Evolutionary conservation across 257 asterid species (phyloP).

Genomic region (Rubia yunnanensis): DNA sequence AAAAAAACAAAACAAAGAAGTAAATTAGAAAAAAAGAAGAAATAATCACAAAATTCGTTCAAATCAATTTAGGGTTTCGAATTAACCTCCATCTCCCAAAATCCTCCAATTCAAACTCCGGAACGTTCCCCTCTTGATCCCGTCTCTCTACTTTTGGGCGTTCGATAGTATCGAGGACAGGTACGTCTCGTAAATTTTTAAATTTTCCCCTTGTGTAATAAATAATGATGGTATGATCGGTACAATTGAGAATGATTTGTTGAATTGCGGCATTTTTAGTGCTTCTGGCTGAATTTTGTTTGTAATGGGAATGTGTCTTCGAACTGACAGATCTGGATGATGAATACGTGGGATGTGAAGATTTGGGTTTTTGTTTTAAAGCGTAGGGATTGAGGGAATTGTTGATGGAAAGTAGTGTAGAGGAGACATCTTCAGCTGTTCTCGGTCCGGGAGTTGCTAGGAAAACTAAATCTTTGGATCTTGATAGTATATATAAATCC

Average conservation of each 20-base stretch:
- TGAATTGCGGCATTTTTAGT: slow-evolving; percentile 11
- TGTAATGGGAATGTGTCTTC: slow-evolving; percentile 6
- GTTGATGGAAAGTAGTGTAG: slow-evolving; percentile 69
- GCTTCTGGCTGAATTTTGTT: slow-evolving; percentile 5
- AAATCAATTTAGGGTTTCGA: slow-evolving; percentile 56
- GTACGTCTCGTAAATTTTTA: slow-evolving; percentile 18
- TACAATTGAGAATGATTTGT: slow-evolving; percentile 1
- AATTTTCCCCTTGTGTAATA: not conserved
- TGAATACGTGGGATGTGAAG: slow-evolving; percentile 28
- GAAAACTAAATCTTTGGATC: slow-evolving; percentile 83
- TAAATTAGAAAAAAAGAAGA: slow-evolving; percentile 11
- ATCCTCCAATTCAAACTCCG: slow-evolving; percentile 27
- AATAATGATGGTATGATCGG: slow-evolving; percentile 10
- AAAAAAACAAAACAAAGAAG: slow-evolving; percentile 15
- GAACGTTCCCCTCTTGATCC: slow-evolving; percentile 32
- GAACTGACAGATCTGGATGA: slow-evolving; percentile 68
- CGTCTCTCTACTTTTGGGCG: slow-evolving; percentile 24
- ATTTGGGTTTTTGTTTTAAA: slow-evolving; percentile 20
- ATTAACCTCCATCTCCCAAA: slow-evolving; percentile 27
- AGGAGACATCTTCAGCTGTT: slow-evolving; percentile 27
- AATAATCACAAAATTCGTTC: slow-evolving; percentile 6
- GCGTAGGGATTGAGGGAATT: slow-evolving; percentile 36
- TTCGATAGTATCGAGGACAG: slow-evolving; percentile 38
- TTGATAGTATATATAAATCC: slow-evolving; percentile 56
- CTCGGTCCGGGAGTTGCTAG: slow-evolving; percentile 45